Conservation (phyloP, 108 stramenopile species). For the Tribonema minus region DNA sequence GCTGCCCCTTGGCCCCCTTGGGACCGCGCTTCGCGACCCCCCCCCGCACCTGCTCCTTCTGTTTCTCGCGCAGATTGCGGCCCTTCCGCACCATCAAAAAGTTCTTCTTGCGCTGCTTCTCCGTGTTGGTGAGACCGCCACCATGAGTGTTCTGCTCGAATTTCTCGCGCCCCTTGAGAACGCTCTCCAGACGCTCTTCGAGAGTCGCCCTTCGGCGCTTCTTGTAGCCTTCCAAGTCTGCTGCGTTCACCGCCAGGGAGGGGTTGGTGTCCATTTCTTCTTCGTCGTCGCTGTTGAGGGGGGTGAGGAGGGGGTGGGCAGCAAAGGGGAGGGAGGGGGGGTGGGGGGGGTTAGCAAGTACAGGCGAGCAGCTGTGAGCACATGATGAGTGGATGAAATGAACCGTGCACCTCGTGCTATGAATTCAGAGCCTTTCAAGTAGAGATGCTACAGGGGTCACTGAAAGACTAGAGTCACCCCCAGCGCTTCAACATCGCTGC, state of each 20-base stretch:
- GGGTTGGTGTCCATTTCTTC: slow-evolving; percentile 27
- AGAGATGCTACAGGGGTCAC: too few species aligned
- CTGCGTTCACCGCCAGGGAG: slow-evolving; percentile 13
- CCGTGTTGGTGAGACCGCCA: slow-evolving; percentile 43
- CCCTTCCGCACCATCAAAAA: slow-evolving; percentile 52
- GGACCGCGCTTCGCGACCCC: not conserved
- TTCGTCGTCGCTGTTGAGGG: slow-evolving; percentile 31
- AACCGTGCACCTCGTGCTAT: too few species aligned
- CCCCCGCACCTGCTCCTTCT: not conserved
- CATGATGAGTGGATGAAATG: too few species aligned
- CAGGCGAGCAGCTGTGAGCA: too few species aligned
- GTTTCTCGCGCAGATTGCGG: not conserved
- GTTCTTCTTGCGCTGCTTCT: slow-evolving; percentile 53
- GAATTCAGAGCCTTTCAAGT: too few species aligned
- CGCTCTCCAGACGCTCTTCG: slow-evolving; percentile 36
- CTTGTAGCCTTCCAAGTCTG: slow-evolving; percentile 29
- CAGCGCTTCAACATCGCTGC: too few species aligned
- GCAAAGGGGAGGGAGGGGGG: too few species aligned
- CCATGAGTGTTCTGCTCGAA: slow-evolving; percentile 39
- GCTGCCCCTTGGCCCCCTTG: not conserved
- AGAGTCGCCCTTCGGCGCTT: slow-evolving; percentile 13
- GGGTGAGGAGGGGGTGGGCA: too few species aligned
- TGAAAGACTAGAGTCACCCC: too few species aligned
- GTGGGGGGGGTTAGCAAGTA: too few species aligned
- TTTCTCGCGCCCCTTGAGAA: slow-evolving; percentile 31